These are phyloP conservation scores for barrel medic (Medicago truncatula) DNA, from an alignment of 306 rosid genomes.

Conservation along the genomic window MtrunA17r5.0-ANR NC_053043.1:14992501-14993000, in stretches of 20 bases:
- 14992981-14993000: slow-evolving; percentile 13
- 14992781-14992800: neutral
- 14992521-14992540: neutral
- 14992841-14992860: neutral
- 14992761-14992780: neutral
- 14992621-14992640: too few relatives aligned
- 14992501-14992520: neutral
- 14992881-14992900: neutral
- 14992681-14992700: neutral
- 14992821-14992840: neutral
- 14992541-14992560: neutral
- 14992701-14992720: neutral
- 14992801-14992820: neutral
- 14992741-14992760: neutral
- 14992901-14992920: neutral
- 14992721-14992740: neutral
- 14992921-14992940: neutral
- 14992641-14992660: neutral
- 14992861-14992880: neutral
- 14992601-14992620: too few relatives aligned
- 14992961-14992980: neutral
- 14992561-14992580: neutral
- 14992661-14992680: neutral
- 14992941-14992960: neutral
- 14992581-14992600: neutral